These are phyloP conservation scores for Chenopodium album DNA, from an alignment of 148 eudicot species.

Conservation along the genomic window DNA sequence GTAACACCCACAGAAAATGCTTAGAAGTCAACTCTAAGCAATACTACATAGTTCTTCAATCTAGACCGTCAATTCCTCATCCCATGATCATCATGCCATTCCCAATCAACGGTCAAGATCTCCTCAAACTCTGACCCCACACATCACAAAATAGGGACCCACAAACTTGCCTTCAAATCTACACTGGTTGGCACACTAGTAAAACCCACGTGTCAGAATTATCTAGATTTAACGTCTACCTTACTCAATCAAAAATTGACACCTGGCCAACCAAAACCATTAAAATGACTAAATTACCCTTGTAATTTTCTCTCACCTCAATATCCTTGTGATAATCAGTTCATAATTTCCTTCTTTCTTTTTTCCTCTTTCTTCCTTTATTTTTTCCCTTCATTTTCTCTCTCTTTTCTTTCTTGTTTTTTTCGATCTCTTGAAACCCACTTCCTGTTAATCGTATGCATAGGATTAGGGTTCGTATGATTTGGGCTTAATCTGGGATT, in stretches of 20 bases:
- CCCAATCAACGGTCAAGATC: slow-evolving; percentile 17
- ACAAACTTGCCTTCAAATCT: slow-evolving; percentile 25
- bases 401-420: not conserved
- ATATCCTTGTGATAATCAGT: slow-evolving; percentile 14
- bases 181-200: slow-evolving; percentile 24
- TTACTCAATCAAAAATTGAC: slow-evolving; percentile 18
- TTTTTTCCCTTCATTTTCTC: not conserved
- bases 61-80: slow-evolving; percentile 12
- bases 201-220: slow-evolving; percentile 27
- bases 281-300: slow-evolving; percentile 29
- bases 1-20: not conserved
- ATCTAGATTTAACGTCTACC: slow-evolving; percentile 16
- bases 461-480: not conserved
- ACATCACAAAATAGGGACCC: slow-evolving; percentile 11
- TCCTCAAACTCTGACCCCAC: slow-evolving; percentile 3
- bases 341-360: slow-evolving; percentile 18
- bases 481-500: not conserved
- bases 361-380: not conserved
- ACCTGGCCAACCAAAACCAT: slow-evolving; percentile 14
- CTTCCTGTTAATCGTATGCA: slow-evolving; percentile 20
- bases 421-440: slow-evolving; percentile 12
- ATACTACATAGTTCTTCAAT: slow-evolving; percentile 7
- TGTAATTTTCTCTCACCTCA: not conserved
- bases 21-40: slow-evolving; percentile 19
- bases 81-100: not conserved